Evolutionary conservation across 1,139 yeast genomes (phyloP), one percentile per base, ranked within the genome.

Genomic region (Hyphopichia burtonii): DNA sequence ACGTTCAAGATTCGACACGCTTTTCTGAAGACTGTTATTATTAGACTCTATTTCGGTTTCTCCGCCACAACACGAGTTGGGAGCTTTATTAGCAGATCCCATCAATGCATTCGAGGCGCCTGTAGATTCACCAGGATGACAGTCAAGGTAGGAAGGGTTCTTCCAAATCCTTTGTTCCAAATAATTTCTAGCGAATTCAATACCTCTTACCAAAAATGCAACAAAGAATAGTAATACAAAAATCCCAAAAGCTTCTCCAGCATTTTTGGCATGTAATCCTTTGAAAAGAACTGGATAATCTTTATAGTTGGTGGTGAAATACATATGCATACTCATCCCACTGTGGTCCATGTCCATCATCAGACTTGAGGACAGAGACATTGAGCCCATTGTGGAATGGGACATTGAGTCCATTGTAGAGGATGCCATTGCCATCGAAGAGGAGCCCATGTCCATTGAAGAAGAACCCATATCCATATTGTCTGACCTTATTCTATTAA

Each of bases 191-290:
- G 74, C 49, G 56, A 83, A 85, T 38, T 78, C 76, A 19, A 82
- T 45, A 4, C 85, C 83, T 54, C 86, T 74, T 44, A 82, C 70
- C 34, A 74, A 61, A 51, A 85, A 77, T 0, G 83, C 83, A 12
- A 78, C 65, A 30, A 75, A 72, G 53, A 85, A 77, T 27, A 86
- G 58, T 27, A 82, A 64, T 34, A 82, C 62, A 54, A 84, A 86
- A 17, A 86, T 83, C 28, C 91, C 94, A 58, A 85, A 85, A 0
- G 87, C 90, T 44, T 76, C 74, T 12, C 74, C 89, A 20, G 76
- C 76, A 37, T 65, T 68, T 3, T 64, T 49, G 3, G 93, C 91
- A 15, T 56, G 51, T 40, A 86, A 62, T 1, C 63, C 61, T 44
- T 70, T 61, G 66, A 85, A 85, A 9, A 85, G 53, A 0, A 86